A percentile compares a stretch with the other conserved stretches of the same genome.
phyloP scores from a whole-genome alignment of 768 basidiomycete species.

The Sistotremastrum niveocremeum region DNA sequence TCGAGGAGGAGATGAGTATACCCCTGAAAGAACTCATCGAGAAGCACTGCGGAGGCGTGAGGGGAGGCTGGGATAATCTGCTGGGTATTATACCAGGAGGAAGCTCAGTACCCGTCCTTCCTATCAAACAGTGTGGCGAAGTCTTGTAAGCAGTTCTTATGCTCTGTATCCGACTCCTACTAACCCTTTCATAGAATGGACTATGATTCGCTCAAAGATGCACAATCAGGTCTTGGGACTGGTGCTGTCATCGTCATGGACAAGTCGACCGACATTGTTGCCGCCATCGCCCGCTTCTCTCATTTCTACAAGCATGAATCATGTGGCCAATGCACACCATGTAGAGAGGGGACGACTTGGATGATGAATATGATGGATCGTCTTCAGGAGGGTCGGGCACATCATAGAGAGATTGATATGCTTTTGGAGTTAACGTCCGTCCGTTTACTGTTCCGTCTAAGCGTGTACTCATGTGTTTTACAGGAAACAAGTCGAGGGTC shows the following conservation, averaged over 20 bases:
- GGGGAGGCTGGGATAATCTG: slow-evolving; percentile 93
- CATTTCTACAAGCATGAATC: slow-evolving; percentile 99
- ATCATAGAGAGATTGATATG: slow-evolving; percentile 96
- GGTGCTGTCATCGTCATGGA: slow-evolving; percentile 99
- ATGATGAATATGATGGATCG: slow-evolving; percentile 99
- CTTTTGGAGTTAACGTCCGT: slow-evolving; percentile 83
- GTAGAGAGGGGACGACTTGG: slow-evolving; percentile 93
- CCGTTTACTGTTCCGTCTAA: background rate
- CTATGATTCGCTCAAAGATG: slow-evolving; percentile 93
- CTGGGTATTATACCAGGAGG: slow-evolving; percentile 96
- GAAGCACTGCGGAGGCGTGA: slow-evolving; percentile 92
- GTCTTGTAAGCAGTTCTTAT: slow-evolving; percentile 56
- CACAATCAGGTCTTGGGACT: slow-evolving; percentile 91
- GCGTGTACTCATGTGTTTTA: slow-evolving; percentile 1
- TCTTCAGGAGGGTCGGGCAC: slow-evolving; percentile 83
- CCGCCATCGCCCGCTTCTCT: slow-evolving; percentile 88
- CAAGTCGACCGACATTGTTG: slow-evolving; percentile 89
- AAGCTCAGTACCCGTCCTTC: slow-evolving; percentile 85
- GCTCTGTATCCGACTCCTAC: background rate
- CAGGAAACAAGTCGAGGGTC: slow-evolving; percentile 93
- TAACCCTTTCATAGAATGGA: slow-evolving; percentile 60
- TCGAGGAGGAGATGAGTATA: slow-evolving; percentile 99
- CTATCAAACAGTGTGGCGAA: slow-evolving; percentile 67
- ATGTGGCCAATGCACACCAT: slow-evolving; percentile 94
- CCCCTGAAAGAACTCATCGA: slow-evolving; percentile 87